Evolutionary conservation across 768 basidiomycete species (phyloP).

Genomic region (Tulasnella sp.): DNA sequence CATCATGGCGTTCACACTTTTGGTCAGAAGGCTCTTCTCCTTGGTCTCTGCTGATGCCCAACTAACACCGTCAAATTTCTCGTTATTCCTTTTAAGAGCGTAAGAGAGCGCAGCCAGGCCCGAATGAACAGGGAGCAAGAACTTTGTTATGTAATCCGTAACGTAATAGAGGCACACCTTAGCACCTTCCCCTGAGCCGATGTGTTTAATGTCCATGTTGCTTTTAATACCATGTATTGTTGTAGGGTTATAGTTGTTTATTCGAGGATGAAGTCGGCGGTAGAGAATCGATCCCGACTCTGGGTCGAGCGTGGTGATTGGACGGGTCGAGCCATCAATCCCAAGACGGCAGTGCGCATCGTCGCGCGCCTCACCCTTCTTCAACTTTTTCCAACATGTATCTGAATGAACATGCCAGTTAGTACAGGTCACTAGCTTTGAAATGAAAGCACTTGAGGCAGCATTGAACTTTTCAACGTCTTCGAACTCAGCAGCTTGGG

Average conservation of each 20-base stretch:
- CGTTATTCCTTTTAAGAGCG: constrained; percentile 44
- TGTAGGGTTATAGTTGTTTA: constrained; percentile 52
- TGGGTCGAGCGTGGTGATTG: constrained; percentile 39
- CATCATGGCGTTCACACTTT: constrained; percentile 48
- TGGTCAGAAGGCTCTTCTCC: constrained; percentile 47
- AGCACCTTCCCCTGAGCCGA: constrained; percentile 49
- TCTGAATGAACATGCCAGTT: constrained; percentile 40
- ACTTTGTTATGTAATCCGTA: constrained; percentile 56
- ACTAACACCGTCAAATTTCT: constrained; percentile 37
- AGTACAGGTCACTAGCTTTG: neutral
- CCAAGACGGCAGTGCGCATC: constrained; percentile 45
- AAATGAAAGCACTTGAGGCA: neutral
- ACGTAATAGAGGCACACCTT: constrained; percentile 54
- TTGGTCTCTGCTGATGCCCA: constrained; percentile 35
- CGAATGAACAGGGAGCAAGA: constrained; percentile 49
- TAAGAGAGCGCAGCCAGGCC: constrained; percentile 47
- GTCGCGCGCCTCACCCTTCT: constrained; percentile 38
- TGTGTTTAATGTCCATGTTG: constrained; percentile 56
- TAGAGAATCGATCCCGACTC: constrained; percentile 39
- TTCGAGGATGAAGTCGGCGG: constrained; percentile 47
- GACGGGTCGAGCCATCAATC: constrained; percentile 26
- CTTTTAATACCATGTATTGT: constrained; percentile 47
- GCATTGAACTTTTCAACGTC: neutral
- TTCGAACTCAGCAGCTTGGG: neutral
- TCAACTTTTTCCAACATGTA: constrained; percentile 50